Evolutionary conservation across 2,329 filamentous ascomycete species (phyloP), one percentile per base, ranked within the genome.

Genomic region (Penicillium corylophilum): DNA sequence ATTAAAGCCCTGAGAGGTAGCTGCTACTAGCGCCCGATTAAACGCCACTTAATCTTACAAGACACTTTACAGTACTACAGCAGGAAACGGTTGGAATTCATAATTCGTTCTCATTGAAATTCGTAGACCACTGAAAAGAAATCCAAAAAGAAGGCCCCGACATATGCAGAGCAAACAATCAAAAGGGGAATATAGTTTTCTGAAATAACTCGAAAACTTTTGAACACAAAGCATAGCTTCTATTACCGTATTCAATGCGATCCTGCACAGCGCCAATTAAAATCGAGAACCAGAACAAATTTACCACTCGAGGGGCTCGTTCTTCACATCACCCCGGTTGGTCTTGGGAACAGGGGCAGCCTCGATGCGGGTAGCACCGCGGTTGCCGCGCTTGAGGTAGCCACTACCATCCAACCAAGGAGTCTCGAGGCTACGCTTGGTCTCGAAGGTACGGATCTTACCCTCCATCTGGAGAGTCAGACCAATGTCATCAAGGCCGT

Each of bases 401-500:
- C 85, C 89, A 38, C 81, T 85, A 29, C 93, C 94, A 67, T 96
- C 90, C 60, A 97, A 76, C 93, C 93, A 97, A 2, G 94, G 93
- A 20, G 89, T 95, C 55, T 90, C 82, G 46, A 79, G 74, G 9
- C 87, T 87, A 69, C 91, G 84, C 73, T 86, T 86, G 64, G 78
- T 77, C 83, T 97, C 93, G 66, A 94, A 96, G 54, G 81, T 81
- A 51, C 82, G 77, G 68, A 97, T 96, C 81, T 95, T 91, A 56
- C 91, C 87, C 59, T 94, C 91, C 75, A 89, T 83, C 76, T 95
- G 89, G 81, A 96, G 90, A 5, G 93, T 97, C 58, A 97, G 77
- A 31, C 93, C 93, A 65, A 97, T 97, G 64, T 97, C 94, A 69
- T 97, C 93, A 9, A 97, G 84, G 0, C 93, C 93, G 68, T 97